These are phyloP conservation scores for Anthracocystis setariae DNA, from an alignment of 1,284 basidiomycete genomes.

Conservation along the genomic window DNA sequence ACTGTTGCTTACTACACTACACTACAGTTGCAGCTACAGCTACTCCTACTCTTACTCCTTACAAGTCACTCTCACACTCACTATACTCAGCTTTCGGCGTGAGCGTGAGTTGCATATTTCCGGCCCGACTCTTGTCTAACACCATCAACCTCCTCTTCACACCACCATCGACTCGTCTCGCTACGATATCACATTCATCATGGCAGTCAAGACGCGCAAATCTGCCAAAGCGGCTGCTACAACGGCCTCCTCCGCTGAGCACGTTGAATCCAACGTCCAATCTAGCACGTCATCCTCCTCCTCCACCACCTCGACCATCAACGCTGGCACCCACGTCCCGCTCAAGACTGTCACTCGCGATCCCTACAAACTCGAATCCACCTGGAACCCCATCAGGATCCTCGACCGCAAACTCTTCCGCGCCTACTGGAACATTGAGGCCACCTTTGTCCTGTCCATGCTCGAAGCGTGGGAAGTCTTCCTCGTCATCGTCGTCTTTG, in stretches of 20 bases:
- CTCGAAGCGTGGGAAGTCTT: slow-evolving; percentile 51
- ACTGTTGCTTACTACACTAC: too few relatives aligned
- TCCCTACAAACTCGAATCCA: slow-evolving; percentile 9
- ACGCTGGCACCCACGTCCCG: slow-evolving; percentile 15
- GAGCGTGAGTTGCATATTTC: not conserved
- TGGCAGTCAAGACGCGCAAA: slow-evolving; percentile 31
- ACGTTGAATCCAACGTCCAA: slow-evolving; percentile 18
- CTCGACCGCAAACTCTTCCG: slow-evolving; percentile 47
- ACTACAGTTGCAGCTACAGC: too few relatives aligned
- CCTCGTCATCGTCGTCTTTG: slow-evolving; percentile 38
- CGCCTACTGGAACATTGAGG: slow-evolving; percentile 39
- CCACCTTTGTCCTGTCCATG: slow-evolving; percentile 44
- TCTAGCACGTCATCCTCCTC: slow-evolving; percentile 18
- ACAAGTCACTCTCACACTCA: too few relatives aligned
- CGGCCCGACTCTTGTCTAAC: not conserved
- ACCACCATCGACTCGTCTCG: not conserved
- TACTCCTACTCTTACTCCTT: too few relatives aligned
- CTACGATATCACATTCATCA: not conserved
- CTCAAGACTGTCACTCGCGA: slow-evolving; percentile 4
- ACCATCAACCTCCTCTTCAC: not conserved
- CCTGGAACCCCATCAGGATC: slow-evolving; percentile 43
- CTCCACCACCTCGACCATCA: slow-evolving; percentile 15
- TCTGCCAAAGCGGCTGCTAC: slow-evolving; percentile 8
- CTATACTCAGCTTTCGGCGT: too few relatives aligned
- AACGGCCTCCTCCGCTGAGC: slow-evolving; percentile 4